Base-by-base conservation (phyloP, 108 stramenopile species). In the Fragilaria crotonensis region DNA sequence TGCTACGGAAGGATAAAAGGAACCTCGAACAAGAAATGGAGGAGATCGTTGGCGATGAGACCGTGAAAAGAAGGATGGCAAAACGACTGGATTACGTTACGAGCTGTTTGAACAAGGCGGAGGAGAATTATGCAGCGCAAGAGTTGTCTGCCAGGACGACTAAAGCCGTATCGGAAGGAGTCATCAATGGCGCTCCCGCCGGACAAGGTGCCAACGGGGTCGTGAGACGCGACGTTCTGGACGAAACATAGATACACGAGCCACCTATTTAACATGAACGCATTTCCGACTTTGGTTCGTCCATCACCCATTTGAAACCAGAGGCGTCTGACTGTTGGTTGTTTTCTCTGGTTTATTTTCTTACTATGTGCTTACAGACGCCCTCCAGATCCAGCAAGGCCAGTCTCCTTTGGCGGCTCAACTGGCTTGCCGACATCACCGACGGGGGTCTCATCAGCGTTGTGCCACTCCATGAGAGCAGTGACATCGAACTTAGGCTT, bases 401-500 rank as follows among this genome's bases (percentile, higher is more conserved):
- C 54, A 56, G 58, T 65, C 69, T 85, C 83, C 48, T 60, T 65
- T n/a, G 71, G 72, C 48, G 68, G 62, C 33, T 76, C 81, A 45
- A 93, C 86, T 14, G 85, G 76, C 44, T 77, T 89, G 19, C 87
- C 94, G 54, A 81, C 84, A 60, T 85, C 80, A 25, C 75, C 78
- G 14, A 87, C 89, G 48, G 82, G 76, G 32, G 75, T 77, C 46
- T 91, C 96, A 52, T 89, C 87, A 30, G 93, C 95, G 52, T 67
- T 93, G 78, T 99, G 99, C 93, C 97, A 93, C 73, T 99, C 99
- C 99, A 99, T 99, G 52, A 99, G 85, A 59, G 94, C 95, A 48
- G 85, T 84, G 22, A 99, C 90, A 88, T 99, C 99, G 67, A 99
- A 99, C 87, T 98, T 98, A 48, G 99, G 99, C 93, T 97, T 97